Conservation (phyloP, 352 stramenopile species). For the Halophytophthora polymorphica region DNA sequence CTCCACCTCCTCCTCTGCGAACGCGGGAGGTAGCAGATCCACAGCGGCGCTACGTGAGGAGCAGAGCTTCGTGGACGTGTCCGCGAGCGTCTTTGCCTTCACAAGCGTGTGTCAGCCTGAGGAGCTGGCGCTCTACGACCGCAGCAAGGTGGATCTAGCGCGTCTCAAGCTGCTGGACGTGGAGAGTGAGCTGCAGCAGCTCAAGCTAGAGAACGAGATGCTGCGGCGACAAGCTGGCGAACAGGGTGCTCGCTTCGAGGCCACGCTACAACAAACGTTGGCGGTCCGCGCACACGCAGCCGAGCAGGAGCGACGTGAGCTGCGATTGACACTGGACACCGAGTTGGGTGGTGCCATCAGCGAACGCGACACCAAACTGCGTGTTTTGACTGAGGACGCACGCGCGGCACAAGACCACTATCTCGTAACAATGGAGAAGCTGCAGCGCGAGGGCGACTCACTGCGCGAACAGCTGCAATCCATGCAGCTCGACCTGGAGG, state of each 20-base stretch:
- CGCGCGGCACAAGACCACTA: constrained; percentile 57
- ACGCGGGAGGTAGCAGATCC: constrained; percentile 1
- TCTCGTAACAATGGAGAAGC: constrained; percentile 38
- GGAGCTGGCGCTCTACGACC: constrained; percentile 58
- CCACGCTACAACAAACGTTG: constrained; percentile 28
- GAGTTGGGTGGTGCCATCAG: constrained; percentile 20
- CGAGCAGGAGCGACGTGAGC: constrained; percentile 24
- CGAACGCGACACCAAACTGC: constrained; percentile 31
- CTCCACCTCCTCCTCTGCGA: constrained; percentile 8
- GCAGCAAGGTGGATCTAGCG: constrained; percentile 46
- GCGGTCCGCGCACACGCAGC: constrained; percentile 9
- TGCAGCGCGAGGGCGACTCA: constrained; percentile 41
- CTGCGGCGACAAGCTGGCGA: constrained; percentile 47
- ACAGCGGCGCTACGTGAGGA: constrained; percentile 19
- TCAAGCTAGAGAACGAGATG: constrained; percentile 74
- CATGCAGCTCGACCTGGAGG: constrained; percentile 28
- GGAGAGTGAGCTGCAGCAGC: constrained; percentile 59
- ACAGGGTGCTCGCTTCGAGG: constrained; percentile 41
- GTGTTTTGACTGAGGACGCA: constrained; percentile 33
- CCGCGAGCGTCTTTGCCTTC: constrained; percentile 17
- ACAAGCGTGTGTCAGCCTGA: constrained; percentile 43
- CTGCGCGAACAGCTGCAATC: constrained; percentile 28
- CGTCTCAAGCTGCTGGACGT: constrained; percentile 56
- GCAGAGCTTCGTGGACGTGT: constrained; percentile 19
- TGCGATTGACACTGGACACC: constrained; percentile 30